Conservation (phyloP, 169 alveolate species). For the Plasmodium chabaudi region DNA sequence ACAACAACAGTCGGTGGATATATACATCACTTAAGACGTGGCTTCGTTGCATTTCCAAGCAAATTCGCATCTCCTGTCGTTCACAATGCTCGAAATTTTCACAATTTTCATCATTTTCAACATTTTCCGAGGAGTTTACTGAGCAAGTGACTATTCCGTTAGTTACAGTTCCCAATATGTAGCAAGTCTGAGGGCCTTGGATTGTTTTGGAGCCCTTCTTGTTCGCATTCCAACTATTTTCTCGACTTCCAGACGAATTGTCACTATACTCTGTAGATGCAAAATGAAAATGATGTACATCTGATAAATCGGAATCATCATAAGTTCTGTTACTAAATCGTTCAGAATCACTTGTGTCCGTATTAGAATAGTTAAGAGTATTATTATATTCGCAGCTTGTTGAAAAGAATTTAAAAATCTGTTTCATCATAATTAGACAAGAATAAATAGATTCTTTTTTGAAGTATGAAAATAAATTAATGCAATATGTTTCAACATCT, state of each 20-base stretch:
- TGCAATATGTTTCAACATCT: neutral
- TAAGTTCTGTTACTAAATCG: no score
- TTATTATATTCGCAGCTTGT: no score
- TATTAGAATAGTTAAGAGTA: no score
- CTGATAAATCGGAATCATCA: no score
- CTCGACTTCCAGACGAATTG: no score
- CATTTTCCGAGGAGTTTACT: neutral
- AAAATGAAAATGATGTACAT: no score
- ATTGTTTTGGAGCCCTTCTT: no score
- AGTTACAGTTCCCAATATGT: neutral
- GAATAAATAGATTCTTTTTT: neutral
- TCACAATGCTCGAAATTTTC: no score
- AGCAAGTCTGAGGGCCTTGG: neutral
- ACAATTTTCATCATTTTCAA: neutral
- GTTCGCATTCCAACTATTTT: no score
- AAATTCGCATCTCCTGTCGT: neutral
- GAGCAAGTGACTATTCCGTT: neutral
- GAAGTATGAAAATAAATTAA: neutral
- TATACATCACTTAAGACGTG: conserved; percentile 3
- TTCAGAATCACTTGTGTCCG: no score
- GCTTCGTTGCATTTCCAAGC: neutral
- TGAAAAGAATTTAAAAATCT: neutral
- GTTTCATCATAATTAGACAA: neutral
- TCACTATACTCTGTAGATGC: no score
- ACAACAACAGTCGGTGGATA: neutral